These are phyloP conservation scores for Eremothecium cymbalariae DNA, from an alignment of 1,139 yeast genomes.

Conservation along the genomic window DNA sequence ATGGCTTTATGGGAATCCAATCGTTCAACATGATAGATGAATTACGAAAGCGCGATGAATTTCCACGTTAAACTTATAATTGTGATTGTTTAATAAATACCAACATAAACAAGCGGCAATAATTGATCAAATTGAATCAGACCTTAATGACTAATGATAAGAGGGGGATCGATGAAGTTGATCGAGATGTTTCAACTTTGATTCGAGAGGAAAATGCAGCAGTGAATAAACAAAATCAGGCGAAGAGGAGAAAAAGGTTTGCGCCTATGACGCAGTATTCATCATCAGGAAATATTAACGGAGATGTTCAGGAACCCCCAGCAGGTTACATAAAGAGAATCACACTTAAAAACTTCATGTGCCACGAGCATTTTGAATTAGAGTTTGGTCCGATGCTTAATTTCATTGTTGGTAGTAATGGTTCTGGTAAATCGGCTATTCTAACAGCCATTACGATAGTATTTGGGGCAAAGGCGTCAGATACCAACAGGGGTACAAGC, in stretches of 20 bases:
- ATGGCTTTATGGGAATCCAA: too few relatives aligned
- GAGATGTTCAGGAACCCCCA: conserved; percentile 13
- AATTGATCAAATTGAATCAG: too few relatives aligned
- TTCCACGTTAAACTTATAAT: too few relatives aligned
- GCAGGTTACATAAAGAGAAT: conserved; percentile 45
- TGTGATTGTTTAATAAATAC: too few relatives aligned
- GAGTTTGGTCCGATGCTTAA: conserved; percentile 78
- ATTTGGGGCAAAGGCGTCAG: conserved; percentile 90
- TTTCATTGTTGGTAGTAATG: conserved; percentile 89
- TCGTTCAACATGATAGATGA: too few relatives aligned
- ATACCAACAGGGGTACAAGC: conserved; percentile 74
- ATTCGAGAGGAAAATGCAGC: not conserved
- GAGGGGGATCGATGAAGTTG: conserved; percentile 3
- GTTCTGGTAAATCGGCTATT: conserved; percentile 92
- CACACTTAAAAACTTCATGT: conserved; percentile 65
- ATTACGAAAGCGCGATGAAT: too few relatives aligned
- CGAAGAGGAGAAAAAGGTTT: conserved; percentile 4
- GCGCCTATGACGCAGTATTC: conserved; percentile 27
- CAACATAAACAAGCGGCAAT: too few relatives aligned
- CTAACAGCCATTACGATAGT: conserved; percentile 87
- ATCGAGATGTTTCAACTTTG: conserved; percentile 1
- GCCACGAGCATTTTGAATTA: conserved; percentile 71
- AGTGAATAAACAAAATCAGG: not conserved
- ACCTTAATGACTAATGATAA: conserved; percentile 3
- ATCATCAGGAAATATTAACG: conserved; percentile 7